Evolutionary conservation across 352 stramenopile genomes (phyloP).

Genomic region (Globisporangium ultimum): DNA sequence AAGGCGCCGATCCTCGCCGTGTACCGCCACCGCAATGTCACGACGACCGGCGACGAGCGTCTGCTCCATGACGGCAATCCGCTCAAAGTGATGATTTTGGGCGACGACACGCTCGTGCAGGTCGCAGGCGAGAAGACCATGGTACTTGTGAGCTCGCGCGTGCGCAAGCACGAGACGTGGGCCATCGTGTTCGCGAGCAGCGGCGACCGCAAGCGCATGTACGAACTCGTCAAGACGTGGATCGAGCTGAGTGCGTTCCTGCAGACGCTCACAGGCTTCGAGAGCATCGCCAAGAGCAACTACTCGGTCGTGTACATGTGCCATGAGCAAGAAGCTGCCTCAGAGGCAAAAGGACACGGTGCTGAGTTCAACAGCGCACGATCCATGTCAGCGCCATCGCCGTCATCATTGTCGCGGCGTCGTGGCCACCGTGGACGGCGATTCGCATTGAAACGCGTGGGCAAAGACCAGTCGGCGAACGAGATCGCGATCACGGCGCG

Average conservation of each 20-base stretch:
- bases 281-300: slow-evolving; percentile 46
- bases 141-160: slow-evolving; percentile 45
- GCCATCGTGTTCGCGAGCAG: slow-evolving; percentile 42
- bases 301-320: slow-evolving; percentile 58
- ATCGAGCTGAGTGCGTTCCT: slow-evolving; percentile 53
- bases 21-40: slow-evolving; percentile 27
- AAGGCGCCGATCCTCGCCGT: slow-evolving; percentile 57
- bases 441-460: slow-evolving; percentile 55
- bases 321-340: slow-evolving; percentile 23
- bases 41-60: slow-evolving; percentile 2
- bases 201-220: slow-evolving; percentile 38
- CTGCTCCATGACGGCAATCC: slow-evolving; percentile 31
- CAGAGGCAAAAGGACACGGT: no score
- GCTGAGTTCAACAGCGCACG: not conserved
- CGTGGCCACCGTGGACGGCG: not conserved
- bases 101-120: slow-evolving; percentile 40
- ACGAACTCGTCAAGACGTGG: slow-evolving; percentile 50
- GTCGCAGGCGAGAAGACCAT: slow-evolving; percentile 41
- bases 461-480: slow-evolving; percentile 22
- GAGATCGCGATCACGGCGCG: slow-evolving; percentile 49
- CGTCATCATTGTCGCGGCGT: not conserved
- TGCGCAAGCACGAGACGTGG: slow-evolving; percentile 54
- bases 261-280: slow-evolving; percentile 38
- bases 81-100: slow-evolving; percentile 51
- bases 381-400: not conserved